phyloP scores from a whole-genome alignment of 352 stramenopile species.

The Plasmopara muralis region DNA sequence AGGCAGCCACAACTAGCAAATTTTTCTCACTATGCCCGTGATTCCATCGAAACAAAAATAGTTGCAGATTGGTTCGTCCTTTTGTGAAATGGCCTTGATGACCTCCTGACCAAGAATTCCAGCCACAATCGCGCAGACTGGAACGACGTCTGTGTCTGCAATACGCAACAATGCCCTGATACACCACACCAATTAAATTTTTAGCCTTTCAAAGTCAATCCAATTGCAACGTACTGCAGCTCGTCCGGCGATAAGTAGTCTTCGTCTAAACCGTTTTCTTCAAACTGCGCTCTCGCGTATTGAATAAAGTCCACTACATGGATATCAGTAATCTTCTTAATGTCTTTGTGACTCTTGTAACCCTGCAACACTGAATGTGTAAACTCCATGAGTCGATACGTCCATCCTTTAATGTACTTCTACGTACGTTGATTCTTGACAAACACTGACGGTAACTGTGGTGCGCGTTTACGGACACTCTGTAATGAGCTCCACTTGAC shows the following conservation, averaged over 20 bases:
- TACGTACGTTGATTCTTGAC: conserved; percentile 70
- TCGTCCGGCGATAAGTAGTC: conserved; percentile 56
- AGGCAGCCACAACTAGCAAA: conserved; percentile 29
- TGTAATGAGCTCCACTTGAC: conserved; percentile 60
- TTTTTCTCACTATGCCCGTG: conserved; percentile 47
- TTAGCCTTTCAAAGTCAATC: too few species aligned
- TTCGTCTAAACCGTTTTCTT: conserved; percentile 43
- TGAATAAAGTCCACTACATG: conserved; percentile 42
- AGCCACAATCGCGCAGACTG: conserved; percentile 93
- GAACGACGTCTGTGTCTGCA: conserved; percentile 64
- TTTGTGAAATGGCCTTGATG: conserved; percentile 96
- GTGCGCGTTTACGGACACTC: conserved; percentile 60
- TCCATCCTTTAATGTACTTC: neutral
- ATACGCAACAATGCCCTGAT: conserved; percentile 37
- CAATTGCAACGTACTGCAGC: conserved; percentile 29
- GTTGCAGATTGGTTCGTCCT: conserved; percentile 95
- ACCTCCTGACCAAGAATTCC: conserved; percentile 97
- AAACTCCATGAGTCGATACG: neutral
- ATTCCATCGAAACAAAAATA: conserved; percentile 90
- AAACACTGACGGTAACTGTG: conserved; percentile 67
- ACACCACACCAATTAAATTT: neutral
- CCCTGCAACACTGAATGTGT: conserved; percentile 51
- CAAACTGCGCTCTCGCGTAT: conserved; percentile 46
- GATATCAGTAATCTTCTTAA: conserved; percentile 8
- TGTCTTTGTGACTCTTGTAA: conserved; percentile 29